phyloP scores from a whole-genome alignment of 176 grass and related monocot genomes.

The Avena atlantica region DNA sequence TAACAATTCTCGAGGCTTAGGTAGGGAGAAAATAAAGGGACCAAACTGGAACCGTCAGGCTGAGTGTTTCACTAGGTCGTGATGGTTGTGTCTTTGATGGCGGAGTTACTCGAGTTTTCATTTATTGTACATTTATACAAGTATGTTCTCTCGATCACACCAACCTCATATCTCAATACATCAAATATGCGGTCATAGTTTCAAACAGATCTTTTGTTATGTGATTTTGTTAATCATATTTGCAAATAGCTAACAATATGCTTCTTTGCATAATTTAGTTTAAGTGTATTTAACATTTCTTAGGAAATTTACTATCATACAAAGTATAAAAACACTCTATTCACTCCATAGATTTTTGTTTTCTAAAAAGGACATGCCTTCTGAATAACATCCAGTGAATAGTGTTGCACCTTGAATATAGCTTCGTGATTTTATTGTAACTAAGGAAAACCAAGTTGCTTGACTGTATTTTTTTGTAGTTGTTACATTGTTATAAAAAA shows the following conservation, averaged over 20 bases:
- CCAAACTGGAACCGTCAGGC: neutral
- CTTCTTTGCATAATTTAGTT: neutral
- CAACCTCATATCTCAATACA: slow-evolving; percentile 1
- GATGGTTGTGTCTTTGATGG: slow-evolving; percentile 91
- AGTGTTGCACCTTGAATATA: neutral
- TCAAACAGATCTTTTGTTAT: neutral
- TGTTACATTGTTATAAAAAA: neutral
- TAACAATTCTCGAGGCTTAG: neutral
- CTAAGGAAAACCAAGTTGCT: neutral
- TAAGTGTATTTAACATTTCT: neutral
- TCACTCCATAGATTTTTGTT: neutral
- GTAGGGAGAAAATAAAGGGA: neutral
- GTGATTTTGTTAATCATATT: too few relatives aligned
- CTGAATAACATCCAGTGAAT: neutral
- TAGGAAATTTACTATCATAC: neutral
- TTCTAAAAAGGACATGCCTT: slow-evolving; percentile 1
- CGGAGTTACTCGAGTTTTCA: slow-evolving; percentile 72
- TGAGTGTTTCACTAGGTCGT: slow-evolving; percentile 10
- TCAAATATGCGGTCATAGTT: too few relatives aligned
- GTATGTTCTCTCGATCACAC: slow-evolving; percentile 35
- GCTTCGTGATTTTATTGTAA: neutral
- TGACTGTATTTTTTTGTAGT: neutral
- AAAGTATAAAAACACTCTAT: too few relatives aligned
- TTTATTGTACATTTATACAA: slow-evolving; percentile 81
- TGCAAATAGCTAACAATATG: too few relatives aligned